Base-by-base conservation (phyloP, 768 basidiomycete genomes). In the Lentinus brumalis region DNA sequence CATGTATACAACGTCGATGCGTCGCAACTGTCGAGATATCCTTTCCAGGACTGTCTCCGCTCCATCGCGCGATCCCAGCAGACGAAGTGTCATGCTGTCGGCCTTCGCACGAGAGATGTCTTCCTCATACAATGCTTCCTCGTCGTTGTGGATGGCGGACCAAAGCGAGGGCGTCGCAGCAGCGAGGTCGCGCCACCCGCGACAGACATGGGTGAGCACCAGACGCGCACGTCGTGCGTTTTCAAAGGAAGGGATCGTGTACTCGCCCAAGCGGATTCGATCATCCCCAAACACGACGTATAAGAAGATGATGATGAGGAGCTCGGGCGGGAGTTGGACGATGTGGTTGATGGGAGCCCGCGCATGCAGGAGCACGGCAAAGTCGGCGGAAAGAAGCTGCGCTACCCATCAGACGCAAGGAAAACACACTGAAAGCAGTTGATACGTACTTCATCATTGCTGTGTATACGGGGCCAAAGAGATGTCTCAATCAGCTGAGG, bases 161-260 rank as follows among this genome's bases (percentile, higher is more conserved):
- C 63, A 67, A 12, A 67, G 58, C 12, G 54, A 35, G 7, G 61
- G 42, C 8, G 50, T 41, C 4, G 26, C n/a, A 16, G 62, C 45
- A 11, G 66, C 60, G 14, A 57, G 44, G 3, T 31, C 56, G 5
- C 63, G 56, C 61, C 63, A 65, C 2, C 35, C 18, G 31, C 40
- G 61, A 40, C 61, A 67, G 32, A 67, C 63, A 31, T 62, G 61
- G 4, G 63, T 57, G 40, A 67, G 14, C 5, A 10, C 30, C 26
- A 51, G 40, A 14, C 50, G 56, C 2, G 47, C 2, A 16, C n/a
- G 35, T 15, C 15, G n/a, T 42, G 4, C 41, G 14, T 42, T 7
- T 45, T 45, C 44, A 4, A 16, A 45, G 14, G 7, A 7, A 35
- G 35, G 35, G 35, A 35, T 7, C 1, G 35, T 35, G 35, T 35